Evolutionary conservation across 2,329 filamentous ascomycete species (phyloP).

Genomic region (Elsinoe perseae): DNA sequence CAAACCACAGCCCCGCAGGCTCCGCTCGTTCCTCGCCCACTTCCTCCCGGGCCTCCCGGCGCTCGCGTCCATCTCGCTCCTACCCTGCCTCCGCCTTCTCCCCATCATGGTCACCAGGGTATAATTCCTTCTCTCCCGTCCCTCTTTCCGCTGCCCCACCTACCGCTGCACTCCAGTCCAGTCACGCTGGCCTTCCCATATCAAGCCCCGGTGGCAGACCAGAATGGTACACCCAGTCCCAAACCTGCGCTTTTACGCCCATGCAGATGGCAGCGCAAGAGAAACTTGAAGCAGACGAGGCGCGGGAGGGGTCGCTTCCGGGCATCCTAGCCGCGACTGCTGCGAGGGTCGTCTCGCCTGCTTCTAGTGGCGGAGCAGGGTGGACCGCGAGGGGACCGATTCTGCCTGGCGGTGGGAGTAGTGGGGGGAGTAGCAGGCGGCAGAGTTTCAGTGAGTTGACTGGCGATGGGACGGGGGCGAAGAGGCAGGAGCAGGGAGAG

Average conservation of each 20-base stretch:
- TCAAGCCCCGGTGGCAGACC: background rate
- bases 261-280: background rate
- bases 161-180: background rate
- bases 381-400: background rate
- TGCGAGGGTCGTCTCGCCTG: background rate
- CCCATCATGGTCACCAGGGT: background rate
- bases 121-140: constrained; percentile 5
- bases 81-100: constrained; percentile 2
- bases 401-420: background rate
- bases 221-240: background rate
- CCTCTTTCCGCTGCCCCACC: background rate
- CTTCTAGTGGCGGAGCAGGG: background rate
- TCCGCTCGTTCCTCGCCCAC: background rate
- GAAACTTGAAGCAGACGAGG: background rate
- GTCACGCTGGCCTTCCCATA: background rate
- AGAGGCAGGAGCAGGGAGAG: background rate
- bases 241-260: background rate
- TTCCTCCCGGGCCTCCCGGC: background rate
- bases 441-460: constrained; percentile 5
- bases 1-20: background rate
- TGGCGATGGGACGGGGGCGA: background rate
- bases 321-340: background rate
- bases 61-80: constrained; percentile 1
- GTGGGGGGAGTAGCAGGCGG: background rate
- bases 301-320: background rate